Evolutionary conservation across 169 alveolate genomes (phyloP), one percentile per base, ranked within the genome.

Genomic region (Miamiensis avidus): DNA sequence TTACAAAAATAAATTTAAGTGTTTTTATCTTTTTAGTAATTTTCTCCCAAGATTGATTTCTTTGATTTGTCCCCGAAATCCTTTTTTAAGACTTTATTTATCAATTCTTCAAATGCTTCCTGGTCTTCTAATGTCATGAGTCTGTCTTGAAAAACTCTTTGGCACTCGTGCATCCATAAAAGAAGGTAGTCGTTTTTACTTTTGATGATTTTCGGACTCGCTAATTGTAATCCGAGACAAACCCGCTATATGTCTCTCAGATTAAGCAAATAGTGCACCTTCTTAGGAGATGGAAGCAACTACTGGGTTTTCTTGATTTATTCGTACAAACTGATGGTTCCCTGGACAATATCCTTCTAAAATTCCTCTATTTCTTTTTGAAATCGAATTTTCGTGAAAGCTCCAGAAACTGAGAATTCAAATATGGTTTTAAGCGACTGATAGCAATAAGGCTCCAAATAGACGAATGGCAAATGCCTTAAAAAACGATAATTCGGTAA

Each of bases 131-230:
- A 49, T 11, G 69, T 11, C 4, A 49, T 49, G 4, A 91, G 81
- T 79, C 98, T 91, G 86, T 97, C 99, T 26, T 98, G 98, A 76
- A 96, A 95, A 27, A 96, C 98, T 81, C 99, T 93, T 74, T 94
- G 89, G 86, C 91, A 91, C 90, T 97, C 99, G 90, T 96, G 98
- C 69, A 96, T 97, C 98, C 99, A 97, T 26, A 97, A 94, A 75
- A 98, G 65, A 0, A 77, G 4, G 20, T 11, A 4, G 69, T 49
- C 69, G 4, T 11, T 11, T 49, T 49, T 49, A 49, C 69, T 11
- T 20, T 49, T 49, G 4, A 20, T 49, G 20, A 11, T 49, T 49
- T 49, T 11, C 4, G 69, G 69, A 49, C 20, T 49, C 69, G 20
- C 69, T 49, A 49, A 49, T 11, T 4, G 26, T 49, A 49, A 49